phyloP scores from a whole-genome alignment of 164 flowering plant species.

The Cinnamomum micranthum region DNA sequence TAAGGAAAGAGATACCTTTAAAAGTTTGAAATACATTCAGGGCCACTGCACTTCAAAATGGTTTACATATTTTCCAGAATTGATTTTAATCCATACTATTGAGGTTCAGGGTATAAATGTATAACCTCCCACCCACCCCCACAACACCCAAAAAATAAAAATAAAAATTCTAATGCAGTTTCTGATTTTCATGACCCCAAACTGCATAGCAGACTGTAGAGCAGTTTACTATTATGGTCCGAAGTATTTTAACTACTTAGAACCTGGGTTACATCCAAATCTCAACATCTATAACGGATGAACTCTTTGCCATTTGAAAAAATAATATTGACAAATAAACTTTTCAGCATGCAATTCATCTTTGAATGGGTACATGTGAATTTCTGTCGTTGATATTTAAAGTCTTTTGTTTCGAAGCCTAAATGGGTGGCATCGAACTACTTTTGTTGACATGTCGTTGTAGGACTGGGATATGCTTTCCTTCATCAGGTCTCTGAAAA shows the following conservation, averaged over 20 bases:
- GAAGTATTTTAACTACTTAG: neutral
- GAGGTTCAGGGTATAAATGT: neutral
- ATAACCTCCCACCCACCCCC: too few relatives aligned
- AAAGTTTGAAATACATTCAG: neutral
- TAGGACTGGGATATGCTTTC: constrained; percentile 97
- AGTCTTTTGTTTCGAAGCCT: neutral
- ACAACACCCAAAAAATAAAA: too few relatives aligned
- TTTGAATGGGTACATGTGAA: too few relatives aligned
- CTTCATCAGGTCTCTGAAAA: constrained; percentile 71
- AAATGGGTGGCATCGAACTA: neutral
- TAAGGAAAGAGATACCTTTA: neutral
- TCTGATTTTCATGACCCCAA: neutral
- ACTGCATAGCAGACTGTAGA: neutral
- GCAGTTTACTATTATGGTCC: neutral
- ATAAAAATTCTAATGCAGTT: neutral
- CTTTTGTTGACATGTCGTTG: constrained; percentile 16
- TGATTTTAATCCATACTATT: neutral
- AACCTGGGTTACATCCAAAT: neutral
- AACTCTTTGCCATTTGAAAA: neutral
- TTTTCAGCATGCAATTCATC: too few relatives aligned
- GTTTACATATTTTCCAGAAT: neutral
- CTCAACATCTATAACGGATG: neutral
- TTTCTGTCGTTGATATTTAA: too few relatives aligned
- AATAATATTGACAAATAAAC: too few relatives aligned
- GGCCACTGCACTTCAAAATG: neutral